Base-by-base conservation (phyloP, 768 basidiomycete genomes). In the Gyrodon lividus region DNA sequence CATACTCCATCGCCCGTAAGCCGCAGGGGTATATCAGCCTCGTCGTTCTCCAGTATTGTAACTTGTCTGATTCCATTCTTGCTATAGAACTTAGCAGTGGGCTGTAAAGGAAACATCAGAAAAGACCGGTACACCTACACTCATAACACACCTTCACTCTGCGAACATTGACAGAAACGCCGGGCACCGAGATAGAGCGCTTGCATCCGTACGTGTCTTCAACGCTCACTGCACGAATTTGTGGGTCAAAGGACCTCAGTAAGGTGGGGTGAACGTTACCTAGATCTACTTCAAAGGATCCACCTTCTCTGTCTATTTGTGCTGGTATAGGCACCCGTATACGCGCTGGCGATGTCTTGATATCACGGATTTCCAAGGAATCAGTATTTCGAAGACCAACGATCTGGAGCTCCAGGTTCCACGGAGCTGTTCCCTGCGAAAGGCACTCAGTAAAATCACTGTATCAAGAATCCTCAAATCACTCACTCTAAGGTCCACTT, bases 121-220 rank as follows among this genome's bases (percentile, higher is more conserved):
- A 19, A 40, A 38, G 46, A 19, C 5, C 3, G 16, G 12, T 31
- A 19, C 33, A 23, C 9, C 10, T 16, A 47, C 34, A 20, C 28
- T 30, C 28, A 35, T 5, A 26, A 69, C 75, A 57, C 62, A 91
- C 92, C 77, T 87, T 84, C 14, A 87, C 77, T 55, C 89, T 74
- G 56, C 86, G 81, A 19, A 99, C 93, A 59, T 90, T 91, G 44
- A 96, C 91, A 6, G 82, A 78, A 30, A 96, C 70, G 3, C 88
- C 89, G n/a, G 86, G 83, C 0, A 85, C 84, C 7, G 83, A 79
- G 14, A 98, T 70, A 7, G 83, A 63, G 22, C 90, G 80, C 61
- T 84, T 87, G 71, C 97, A 98, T 24, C 88, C 87, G 62, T 92
- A 91, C 4, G 82, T 82, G 72, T 98, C 97, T 64, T 89, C 86